phyloP scores from a whole-genome alignment of 116 monocot genomes.

The Dioscorea cayenensis region DNA sequence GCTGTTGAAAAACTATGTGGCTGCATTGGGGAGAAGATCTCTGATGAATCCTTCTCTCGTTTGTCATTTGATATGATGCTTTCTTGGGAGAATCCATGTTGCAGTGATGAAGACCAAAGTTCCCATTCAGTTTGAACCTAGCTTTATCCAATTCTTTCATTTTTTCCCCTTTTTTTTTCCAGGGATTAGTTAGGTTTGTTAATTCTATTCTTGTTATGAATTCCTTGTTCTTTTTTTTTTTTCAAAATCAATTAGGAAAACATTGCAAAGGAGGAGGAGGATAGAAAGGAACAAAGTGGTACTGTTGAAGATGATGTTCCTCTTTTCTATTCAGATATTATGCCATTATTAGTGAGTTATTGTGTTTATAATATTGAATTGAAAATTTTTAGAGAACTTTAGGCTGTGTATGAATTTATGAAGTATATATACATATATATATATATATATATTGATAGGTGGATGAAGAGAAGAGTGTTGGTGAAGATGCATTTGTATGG shows the following conservation, averaged over 20 bases:
- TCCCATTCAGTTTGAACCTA: conserved; percentile 18
- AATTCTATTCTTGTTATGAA: background rate
- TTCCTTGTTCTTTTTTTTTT: too few relatives aligned
- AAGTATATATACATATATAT: background rate
- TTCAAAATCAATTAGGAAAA: conserved; percentile 28
- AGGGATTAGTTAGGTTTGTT: background rate
- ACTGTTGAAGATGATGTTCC: conserved; percentile 66
- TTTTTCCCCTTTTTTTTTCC: background rate
- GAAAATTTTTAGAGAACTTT: too few relatives aligned
- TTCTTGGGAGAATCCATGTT: conserved; percentile 62
- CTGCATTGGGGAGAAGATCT: conserved; percentile 32
- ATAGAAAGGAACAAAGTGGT: conserved; percentile 24
- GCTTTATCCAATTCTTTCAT: background rate
- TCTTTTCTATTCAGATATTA: conserved; percentile 86
- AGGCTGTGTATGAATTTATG: background rate
- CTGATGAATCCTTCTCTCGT: conserved; percentile 50
- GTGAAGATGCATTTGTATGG: conserved; percentile 83
- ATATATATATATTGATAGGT: conserved; percentile 30
- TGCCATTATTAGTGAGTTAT: conserved; percentile 81
- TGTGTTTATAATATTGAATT: background rate
- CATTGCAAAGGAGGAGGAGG: conserved; percentile 71
- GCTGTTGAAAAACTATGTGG: conserved; percentile 37
- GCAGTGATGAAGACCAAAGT: conserved; percentile 15
- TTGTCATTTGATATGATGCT: conserved; percentile 91
- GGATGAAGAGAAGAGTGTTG: conserved; percentile 59